Evolutionary conservation across 2,329 filamentous ascomycete species (phyloP).

Genomic region (Fusarium papillatum): DNA sequence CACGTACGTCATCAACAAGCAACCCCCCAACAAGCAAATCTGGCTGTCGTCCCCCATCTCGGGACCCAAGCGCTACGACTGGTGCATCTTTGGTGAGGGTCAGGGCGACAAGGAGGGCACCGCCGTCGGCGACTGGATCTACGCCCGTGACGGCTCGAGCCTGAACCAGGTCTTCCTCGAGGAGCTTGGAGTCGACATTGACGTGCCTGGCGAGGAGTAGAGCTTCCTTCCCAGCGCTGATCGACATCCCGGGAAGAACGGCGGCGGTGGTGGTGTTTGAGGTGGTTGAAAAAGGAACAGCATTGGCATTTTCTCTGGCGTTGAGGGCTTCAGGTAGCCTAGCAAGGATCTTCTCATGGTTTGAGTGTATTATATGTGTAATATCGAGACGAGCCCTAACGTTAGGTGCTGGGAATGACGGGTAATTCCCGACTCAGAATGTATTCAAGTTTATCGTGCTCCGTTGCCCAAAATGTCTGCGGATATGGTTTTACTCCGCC

Average conservation of each 20-base stretch:
- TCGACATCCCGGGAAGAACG: slow-evolving; percentile 23
- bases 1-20: slow-evolving; percentile 97
- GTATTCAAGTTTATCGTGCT: slow-evolving; percentile 20
- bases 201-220: slow-evolving; percentile 44
- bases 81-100: slow-evolving; percentile 79
- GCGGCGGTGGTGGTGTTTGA: slow-evolving; percentile 12
- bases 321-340: slow-evolving; percentile 31
- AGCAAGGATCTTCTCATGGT: slow-evolving; percentile 14
- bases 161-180: slow-evolving; percentile 79
- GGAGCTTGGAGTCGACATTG: slow-evolving; percentile 80
- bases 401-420: not conserved
- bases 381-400: slow-evolving; percentile 9
- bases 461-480: not conserved
- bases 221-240: slow-evolving; percentile 34
- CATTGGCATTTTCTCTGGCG: slow-evolving; percentile 34
- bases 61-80: slow-evolving; percentile 95
- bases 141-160: slow-evolving; percentile 84
- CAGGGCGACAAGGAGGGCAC: slow-evolving; percentile 84
- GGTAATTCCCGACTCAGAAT: slow-evolving; percentile 26
- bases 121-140: slow-evolving; percentile 85
- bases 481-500: not conserved
- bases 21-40: slow-evolving; percentile 97
- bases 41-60: slow-evolving; percentile 95
- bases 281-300: slow-evolving; percentile 7
- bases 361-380: slow-evolving; percentile 37